phyloP scores from a whole-genome alignment of 257 asterid species.

The Plantago elongata region DNA sequence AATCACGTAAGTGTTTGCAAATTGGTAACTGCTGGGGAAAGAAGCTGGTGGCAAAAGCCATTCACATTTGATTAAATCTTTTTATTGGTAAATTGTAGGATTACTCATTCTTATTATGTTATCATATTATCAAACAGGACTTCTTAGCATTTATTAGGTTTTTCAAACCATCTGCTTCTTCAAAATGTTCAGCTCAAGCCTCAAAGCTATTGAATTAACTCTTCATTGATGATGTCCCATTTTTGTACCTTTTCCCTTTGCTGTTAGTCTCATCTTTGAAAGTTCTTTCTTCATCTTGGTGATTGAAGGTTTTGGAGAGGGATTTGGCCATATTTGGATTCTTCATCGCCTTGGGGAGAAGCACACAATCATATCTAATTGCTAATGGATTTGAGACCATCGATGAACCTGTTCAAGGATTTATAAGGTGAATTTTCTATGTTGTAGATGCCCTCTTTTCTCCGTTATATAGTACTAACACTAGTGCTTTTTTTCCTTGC shows the following conservation, averaged over 20 bases:
- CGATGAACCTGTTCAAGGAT: conserved; percentile 70
- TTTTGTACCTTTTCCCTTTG: not conserved
- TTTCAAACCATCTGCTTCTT: not conserved
- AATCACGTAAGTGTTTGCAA: not conserved
- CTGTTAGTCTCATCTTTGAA: no score
- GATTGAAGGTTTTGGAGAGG: conserved; percentile 73
- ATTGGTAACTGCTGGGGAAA: not conserved
- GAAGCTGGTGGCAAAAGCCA: conserved; percentile 1
- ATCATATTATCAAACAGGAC: not conserved
- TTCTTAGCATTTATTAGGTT: conserved; percentile 3
- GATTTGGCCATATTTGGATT: conserved; percentile 96
- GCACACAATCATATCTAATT: conserved; percentile 63
- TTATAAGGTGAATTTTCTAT: conserved; percentile 56
- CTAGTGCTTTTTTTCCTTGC: conserved; percentile 15
- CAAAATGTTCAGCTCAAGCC: not conserved
- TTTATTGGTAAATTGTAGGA: not conserved
- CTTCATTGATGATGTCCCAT: conserved; percentile 16
- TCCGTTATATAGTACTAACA: not conserved
- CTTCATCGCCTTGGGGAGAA: conserved; percentile 94
- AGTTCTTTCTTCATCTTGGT: conserved; percentile 2
- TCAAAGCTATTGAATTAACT: not conserved
- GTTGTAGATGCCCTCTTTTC: conserved; percentile 20
- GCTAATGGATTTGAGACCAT: conserved; percentile 65
- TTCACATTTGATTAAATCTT: conserved; percentile 1
- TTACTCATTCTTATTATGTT: not conserved